Evolutionary conservation across 2,329 filamentous ascomycete species (phyloP).

Genomic region (Curvularia sp.): DNA sequence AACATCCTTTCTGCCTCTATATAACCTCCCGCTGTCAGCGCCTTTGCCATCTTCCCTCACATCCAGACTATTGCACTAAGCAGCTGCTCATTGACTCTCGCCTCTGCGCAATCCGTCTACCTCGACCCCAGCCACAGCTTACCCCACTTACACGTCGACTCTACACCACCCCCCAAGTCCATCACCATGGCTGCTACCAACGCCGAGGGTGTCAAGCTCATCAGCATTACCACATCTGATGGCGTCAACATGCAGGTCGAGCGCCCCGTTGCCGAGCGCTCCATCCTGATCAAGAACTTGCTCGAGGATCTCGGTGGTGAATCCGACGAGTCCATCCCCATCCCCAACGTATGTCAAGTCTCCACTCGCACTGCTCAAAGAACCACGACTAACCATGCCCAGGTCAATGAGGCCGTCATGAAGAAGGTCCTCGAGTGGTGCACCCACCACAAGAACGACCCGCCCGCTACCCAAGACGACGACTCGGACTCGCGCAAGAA

Average conservation of each 20-base stretch:
- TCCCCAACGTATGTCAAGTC: constrained; percentile 69
- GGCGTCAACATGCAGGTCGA: constrained; percentile 59
- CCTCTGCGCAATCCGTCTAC: constrained; percentile 1
- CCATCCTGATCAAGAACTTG: constrained; percentile 97
- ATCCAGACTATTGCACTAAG: background rate
- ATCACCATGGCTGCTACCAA: constrained; percentile 35
- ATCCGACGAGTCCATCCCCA: constrained; percentile 76
- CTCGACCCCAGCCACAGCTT: constrained; percentile 19
- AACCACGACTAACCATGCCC: constrained; percentile 37
- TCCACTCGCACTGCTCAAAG: background rate
- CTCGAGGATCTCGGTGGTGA: constrained; percentile 84
- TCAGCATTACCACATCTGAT: constrained; percentile 57
- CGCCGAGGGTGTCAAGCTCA: constrained; percentile 29
- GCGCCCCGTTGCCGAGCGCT: constrained; percentile 85
- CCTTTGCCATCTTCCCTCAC: constrained; percentile 14
- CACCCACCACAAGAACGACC: constrained; percentile 90
- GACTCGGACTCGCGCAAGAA: constrained; percentile 95
- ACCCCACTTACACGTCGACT: constrained; percentile 27
- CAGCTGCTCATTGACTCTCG: background rate
- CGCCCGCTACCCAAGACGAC: constrained; percentile 80
- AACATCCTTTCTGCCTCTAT: constrained; percentile 16
- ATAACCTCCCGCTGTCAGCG: constrained; percentile 19
- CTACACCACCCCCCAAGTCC: constrained; percentile 11
- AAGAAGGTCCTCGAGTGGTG: constrained; percentile 99
- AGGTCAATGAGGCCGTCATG: constrained; percentile 89